Evolutionary conservation across 352 stramenopile genomes (phyloP).

Genomic region (Pythium scleroteichum): DNA sequence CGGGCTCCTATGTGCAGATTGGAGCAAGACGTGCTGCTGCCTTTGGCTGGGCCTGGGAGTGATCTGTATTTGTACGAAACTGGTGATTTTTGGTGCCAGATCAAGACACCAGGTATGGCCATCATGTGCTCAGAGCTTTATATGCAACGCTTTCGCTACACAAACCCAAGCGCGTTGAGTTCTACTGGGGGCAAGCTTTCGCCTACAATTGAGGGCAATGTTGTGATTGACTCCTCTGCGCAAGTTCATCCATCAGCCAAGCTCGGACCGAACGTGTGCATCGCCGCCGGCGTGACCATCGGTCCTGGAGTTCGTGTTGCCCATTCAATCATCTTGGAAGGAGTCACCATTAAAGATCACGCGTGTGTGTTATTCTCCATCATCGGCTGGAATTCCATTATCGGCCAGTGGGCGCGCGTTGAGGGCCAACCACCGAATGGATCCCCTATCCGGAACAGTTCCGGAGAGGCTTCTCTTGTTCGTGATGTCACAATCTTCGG

Average conservation of each 20-base stretch:
- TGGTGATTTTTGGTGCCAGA: slow-evolving; percentile 90
- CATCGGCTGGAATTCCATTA: slow-evolving; percentile 89
- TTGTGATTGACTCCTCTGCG: slow-evolving; percentile 77
- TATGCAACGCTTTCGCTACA: slow-evolving; percentile 91
- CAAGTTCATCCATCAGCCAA: slow-evolving; percentile 86
- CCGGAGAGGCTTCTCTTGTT: slow-evolving; percentile 71
- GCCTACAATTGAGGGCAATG: slow-evolving; percentile 86
- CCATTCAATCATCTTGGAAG: slow-evolving; percentile 88
- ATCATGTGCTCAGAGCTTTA: slow-evolving; percentile 90
- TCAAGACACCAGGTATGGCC: slow-evolving; percentile 89
- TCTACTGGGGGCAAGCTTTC: slow-evolving; percentile 79
- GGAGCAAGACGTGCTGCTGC: slow-evolving; percentile 85
- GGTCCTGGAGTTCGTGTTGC: slow-evolving; percentile 77
- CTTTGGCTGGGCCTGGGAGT: slow-evolving; percentile 68
- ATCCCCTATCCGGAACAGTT: slow-evolving; percentile 66
- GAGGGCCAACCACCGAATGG: slow-evolving; percentile 84
- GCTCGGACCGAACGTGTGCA: slow-evolving; percentile 84
- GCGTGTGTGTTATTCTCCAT: slow-evolving; percentile 86
- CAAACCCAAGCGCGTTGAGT: slow-evolving; percentile 81
- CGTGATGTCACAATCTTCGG: slow-evolving; percentile 90
- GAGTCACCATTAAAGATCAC: slow-evolving; percentile 87
- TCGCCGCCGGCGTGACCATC: slow-evolving; percentile 83
- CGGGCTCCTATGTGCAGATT: slow-evolving; percentile 36
- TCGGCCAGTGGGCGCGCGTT: slow-evolving; percentile 84
- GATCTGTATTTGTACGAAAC: slow-evolving; percentile 78